phyloP scores from a whole-genome alignment of 192 early-diverging fungal species.

The Linnemannia hyalina region DNA sequence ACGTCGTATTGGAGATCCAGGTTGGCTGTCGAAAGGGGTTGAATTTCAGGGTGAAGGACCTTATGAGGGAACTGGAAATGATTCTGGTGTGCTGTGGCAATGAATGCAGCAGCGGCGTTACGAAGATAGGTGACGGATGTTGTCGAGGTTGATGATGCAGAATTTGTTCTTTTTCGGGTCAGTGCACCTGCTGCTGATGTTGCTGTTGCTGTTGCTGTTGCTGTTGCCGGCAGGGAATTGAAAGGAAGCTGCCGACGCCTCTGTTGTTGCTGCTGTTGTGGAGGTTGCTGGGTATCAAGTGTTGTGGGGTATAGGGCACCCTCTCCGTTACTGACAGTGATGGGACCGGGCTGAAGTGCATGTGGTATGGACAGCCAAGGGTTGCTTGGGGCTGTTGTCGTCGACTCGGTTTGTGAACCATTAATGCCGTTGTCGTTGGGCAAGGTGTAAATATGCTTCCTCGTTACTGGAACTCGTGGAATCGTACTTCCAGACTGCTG shows the following conservation, averaged over 20 bases:
- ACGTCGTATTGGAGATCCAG: not conserved
- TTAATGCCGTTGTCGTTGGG: not conserved
- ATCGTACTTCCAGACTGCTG: not conserved
- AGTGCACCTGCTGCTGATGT: not conserved
- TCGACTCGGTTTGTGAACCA: not conserved
- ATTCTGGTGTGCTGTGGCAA: constrained; percentile 25
- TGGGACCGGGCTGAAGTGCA: not conserved
- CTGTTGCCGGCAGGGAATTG: not conserved
- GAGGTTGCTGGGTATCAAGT: not conserved
- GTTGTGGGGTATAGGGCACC: too few relatives aligned
- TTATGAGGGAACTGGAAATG: constrained; percentile 19
- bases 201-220: not conserved
- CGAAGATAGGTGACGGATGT: constrained; percentile 29
- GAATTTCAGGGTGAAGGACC: constrained; percentile 3
- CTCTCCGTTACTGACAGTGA: not conserved
- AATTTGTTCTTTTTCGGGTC: constrained; percentile 10
- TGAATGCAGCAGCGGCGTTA: constrained; percentile 17
- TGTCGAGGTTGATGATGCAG: constrained; percentile 17
- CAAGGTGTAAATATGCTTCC: not conserved
- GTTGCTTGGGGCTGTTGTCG: not conserved
- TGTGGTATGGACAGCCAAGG: not conserved
- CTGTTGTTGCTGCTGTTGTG: not conserved
- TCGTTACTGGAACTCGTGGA: not conserved
- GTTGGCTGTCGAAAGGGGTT: not conserved
- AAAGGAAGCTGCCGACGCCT: not conserved